These are phyloP conservation scores for Pseudozyma sp. DNA, from an alignment of 1,284 basidiomycete genomes.

Conservation along the genomic window DNA sequence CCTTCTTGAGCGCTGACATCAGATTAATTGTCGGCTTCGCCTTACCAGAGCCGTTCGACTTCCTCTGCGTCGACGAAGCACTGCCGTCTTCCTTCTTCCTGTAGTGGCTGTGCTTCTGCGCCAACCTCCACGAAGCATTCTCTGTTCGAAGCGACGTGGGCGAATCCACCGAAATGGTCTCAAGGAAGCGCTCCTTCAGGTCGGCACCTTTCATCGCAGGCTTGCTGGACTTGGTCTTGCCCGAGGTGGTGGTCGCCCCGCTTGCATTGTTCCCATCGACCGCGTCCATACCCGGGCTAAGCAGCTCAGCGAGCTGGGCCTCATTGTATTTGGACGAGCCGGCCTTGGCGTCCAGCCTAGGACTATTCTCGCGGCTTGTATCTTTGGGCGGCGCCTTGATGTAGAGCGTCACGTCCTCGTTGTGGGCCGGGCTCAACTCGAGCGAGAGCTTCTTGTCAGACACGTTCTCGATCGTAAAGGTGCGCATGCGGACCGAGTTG, in stretches of 20 bases:
- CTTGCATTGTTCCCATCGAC: conserved; percentile 6
- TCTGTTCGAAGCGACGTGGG: conserved; percentile 59
- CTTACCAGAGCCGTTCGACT: conserved; percentile 30
- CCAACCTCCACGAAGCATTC: conserved; percentile 62
- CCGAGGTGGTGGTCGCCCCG: not conserved
- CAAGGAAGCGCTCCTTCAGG: conserved; percentile 72
- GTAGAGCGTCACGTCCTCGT: conserved; percentile 72
- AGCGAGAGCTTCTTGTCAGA: conserved; percentile 69
- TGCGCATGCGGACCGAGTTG: conserved; percentile 71
- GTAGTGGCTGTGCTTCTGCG: conserved; percentile 61
- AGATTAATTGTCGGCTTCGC: conserved; percentile 61
- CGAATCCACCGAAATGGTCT: conserved; percentile 70
- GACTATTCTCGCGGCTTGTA: conserved; percentile 13
- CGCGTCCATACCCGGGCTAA: conserved; percentile 11
- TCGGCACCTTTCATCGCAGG: conserved; percentile 52
- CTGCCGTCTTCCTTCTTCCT: conserved; percentile 43
- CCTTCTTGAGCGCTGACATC: conserved; percentile 70
- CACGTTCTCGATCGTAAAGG: conserved; percentile 71
- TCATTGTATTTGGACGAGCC: conserved; percentile 25
- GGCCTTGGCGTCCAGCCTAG: conserved; percentile 32
- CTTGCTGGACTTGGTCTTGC: conserved; percentile 33
- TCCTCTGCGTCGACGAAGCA: conserved; percentile 28
- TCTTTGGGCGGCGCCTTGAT: conserved; percentile 59
- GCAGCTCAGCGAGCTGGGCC: conserved; percentile 19
- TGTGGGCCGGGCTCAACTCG: conserved; percentile 71